Evolutionary conservation across 768 basidiomycete species (phyloP), one percentile per base, ranked within the genome.

Genomic region (Chalciporus piperatus): DNA sequence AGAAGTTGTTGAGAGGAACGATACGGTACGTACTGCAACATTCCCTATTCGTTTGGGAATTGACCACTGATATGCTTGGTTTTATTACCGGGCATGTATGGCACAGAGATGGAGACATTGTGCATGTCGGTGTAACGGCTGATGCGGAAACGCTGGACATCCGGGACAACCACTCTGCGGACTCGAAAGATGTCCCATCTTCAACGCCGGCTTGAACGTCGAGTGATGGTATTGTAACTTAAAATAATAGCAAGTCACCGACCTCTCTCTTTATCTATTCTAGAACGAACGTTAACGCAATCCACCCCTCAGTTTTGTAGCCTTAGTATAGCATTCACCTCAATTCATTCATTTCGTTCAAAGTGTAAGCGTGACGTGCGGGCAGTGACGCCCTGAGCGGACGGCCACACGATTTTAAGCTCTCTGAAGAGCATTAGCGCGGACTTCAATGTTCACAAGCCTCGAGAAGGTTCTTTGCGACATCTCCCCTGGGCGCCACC

Each of bases 1-100:
- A 83, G 65, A 88, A 87, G 64, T 61, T 96, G 61, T 69, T 97
- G 55, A 78, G 77, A 40, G 93, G 93, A 0, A 88, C 85, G 4
- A 84, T 96, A 54, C 73, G 87, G 86, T 87, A 54, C 38, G 74
- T 69, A 7, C 51, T 13, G 30, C 16, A 3, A 8, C 22, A 17
- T 14, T 32, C 10, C 9, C n/a, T 27, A 25, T 40, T 16, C 20
- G 28, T 33, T 30, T 38, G 20, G 6, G 3, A 23, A 43, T 43
- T 25, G 10, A 25, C 37, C 50, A 38, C 14, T 51, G 10, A 46
- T 25, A 12, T 39, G 14, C 39, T 10, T 12, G 17, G 10, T 41
- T 19, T 41, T 13, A 23, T n/a, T 32, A 25, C 25, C 11, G 17
- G 16, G 20, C 28, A 6, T 17, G n/a, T 25, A 45, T 20, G 14